phyloP scores from a whole-genome alignment of 768 basidiomycete species.

The Tulasnella sp. region DNA sequence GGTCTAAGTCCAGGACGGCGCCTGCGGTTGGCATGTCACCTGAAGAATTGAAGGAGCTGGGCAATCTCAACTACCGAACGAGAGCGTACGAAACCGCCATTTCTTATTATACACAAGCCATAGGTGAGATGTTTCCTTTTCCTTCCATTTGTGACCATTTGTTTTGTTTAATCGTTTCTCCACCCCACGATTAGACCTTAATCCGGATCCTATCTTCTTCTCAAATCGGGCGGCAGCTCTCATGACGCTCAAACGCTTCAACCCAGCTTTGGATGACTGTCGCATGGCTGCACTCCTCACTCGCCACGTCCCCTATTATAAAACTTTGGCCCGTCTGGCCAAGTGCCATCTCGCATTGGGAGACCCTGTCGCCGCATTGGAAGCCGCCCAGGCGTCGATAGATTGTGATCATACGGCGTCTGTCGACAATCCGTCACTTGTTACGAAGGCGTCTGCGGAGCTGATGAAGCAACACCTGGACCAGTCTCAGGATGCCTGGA shows the following conservation, averaged over 20 bases:
- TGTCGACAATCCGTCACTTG: conserved; percentile 48
- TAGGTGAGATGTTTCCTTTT: conserved; percentile 35
- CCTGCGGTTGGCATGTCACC: neutral
- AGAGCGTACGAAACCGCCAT: conserved; percentile 54
- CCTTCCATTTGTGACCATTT: neutral
- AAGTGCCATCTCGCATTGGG: conserved; percentile 78
- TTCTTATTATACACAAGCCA: conserved; percentile 62
- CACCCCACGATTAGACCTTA: neutral
- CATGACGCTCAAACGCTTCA: conserved; percentile 71
- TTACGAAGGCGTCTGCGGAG: conserved; percentile 49
- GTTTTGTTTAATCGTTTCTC: neutral
- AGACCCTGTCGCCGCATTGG: conserved; percentile 50
- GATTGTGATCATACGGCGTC: conserved; percentile 42
- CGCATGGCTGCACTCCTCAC: conserved; percentile 62
- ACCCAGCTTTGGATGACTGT: conserved; percentile 64
- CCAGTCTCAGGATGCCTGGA: conserved; percentile 47
- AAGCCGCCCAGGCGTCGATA: conserved; percentile 51
- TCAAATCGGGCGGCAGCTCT: conserved; percentile 82
- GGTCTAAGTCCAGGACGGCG: too few species aligned
- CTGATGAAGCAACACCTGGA: conserved; percentile 54
- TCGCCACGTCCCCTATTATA: conserved; percentile 45
- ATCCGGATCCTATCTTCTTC: conserved; percentile 55
- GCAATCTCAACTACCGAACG: conserved; percentile 63
- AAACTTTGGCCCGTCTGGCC: conserved; percentile 73
- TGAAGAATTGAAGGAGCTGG: conserved; percentile 58